Conservation (phyloP, 305 asterid species). For the Solanum hybrid region DNA sequence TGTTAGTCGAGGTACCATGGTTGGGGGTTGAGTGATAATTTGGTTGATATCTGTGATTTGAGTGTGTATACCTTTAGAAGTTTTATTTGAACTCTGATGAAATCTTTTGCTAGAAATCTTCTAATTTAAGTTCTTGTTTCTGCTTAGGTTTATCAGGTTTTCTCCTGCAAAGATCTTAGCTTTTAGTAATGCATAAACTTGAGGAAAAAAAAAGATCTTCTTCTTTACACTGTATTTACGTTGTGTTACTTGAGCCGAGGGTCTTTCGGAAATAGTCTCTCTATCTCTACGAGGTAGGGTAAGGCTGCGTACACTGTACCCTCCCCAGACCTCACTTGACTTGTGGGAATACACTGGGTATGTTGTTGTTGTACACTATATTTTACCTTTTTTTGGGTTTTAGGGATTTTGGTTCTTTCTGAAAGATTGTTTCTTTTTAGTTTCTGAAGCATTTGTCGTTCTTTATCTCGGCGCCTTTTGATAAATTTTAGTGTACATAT, state of each 20-base stretch:
- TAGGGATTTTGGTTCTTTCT: neutral
- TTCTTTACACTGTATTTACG: neutral
- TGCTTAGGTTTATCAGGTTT: neutral
- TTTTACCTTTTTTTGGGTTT: neutral
- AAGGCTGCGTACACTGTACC: neutral
- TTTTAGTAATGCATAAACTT: neutral
- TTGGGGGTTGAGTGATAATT: neutral
- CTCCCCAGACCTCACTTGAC: neutral
- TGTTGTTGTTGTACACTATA: neutral
- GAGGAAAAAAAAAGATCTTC: neutral
- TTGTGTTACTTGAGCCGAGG: too few relatives aligned
- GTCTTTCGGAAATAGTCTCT: too few relatives aligned
- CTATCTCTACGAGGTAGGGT: neutral
- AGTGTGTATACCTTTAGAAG: neutral
- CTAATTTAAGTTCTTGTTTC: neutral
- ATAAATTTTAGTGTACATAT: neutral
- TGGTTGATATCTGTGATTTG: neutral
- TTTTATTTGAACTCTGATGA: neutral
- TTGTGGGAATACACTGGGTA: neutral
- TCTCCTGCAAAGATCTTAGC: neutral
- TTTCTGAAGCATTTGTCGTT: neutral
- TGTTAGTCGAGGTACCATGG: neutral
- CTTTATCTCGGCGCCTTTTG: neutral
- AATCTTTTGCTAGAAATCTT: neutral
- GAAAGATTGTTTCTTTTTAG: neutral